Percentiles rank a stretch among this genome's conserved stretches.
These are phyloP conservation scores for Magnolia sinica DNA, from an alignment of 164 flowering plant species.

Conservation along the genomic window DNA sequence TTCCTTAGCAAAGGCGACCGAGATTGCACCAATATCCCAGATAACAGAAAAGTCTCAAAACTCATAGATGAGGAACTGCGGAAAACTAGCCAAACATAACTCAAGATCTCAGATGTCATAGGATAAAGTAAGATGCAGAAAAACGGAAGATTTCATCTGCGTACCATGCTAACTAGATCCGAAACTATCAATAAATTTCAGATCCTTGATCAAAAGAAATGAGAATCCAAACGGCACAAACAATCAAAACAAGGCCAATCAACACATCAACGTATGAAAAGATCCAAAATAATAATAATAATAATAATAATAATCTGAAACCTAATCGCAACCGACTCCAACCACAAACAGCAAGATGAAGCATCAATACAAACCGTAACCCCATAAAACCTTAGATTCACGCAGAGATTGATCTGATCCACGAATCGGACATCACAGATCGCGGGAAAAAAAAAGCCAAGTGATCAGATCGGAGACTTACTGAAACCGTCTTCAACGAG, in stretches of 20 bases:
- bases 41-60: too few species aligned
- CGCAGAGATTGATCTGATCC: background rate
- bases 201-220: too few species aligned
- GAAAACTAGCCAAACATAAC: too few species aligned
- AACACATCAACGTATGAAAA: background rate
- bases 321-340: background rate
- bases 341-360: background rate
- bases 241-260: too few species aligned
- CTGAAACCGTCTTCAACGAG: slow-evolving; percentile 29
- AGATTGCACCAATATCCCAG: too few species aligned
- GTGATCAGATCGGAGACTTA: background rate
- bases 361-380: background rate
- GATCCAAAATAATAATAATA: background rate
- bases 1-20: background rate
- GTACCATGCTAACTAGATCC: too few species aligned
- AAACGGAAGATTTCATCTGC: too few species aligned
- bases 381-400: background rate
- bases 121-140: too few species aligned
- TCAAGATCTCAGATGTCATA: too few species aligned
- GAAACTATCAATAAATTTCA: too few species aligned
- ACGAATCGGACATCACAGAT: background rate
- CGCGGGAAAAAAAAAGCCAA: background rate
- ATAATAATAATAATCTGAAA: background rate
- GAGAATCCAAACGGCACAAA: too few species aligned
- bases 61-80: too few species aligned